Base-by-base conservation (phyloP, 2,329 filamentous ascomycete species). In the Graphilbum ipis-grandicollis region DNA sequence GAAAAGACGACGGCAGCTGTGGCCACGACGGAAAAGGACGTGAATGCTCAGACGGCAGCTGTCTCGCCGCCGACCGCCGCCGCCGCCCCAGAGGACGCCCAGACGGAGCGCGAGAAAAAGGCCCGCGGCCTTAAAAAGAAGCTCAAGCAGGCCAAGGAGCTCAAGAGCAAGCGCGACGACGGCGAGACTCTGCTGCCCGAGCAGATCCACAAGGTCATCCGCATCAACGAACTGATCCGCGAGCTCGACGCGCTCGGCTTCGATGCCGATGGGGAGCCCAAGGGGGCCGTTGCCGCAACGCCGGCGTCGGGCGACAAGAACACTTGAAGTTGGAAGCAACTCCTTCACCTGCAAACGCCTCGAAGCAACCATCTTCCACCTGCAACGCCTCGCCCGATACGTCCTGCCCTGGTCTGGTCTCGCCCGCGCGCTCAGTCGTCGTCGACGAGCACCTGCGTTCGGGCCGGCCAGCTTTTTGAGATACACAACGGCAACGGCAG, bases 131-230 rank as follows among this genome's bases (percentile, higher is more conserved):
- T 96, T 32, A 81, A 79, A 54, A 98, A 98, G 66, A 98, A 96
- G 59, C 63, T 98, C 41, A 81, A 88, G 50, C 90, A 98, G 55
- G 88, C 90, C 4, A 79, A 76, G 47, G 90, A 96, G 2, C 65
- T 98, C 37, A 79, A 84, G 53, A 78, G 76, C 49, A 94, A 93
- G 66, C 93, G 93, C 56, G 82, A 93, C 19, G 76, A 75, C 39
- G 90, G 90, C 17, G 79, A 83, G 52, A 67, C 72, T 5, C 59
- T 98, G 42, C 65, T 96, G 19, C 88, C 86, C 0, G 90, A 98
- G 60, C 90, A 98, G 60, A 79, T 96, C 44, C 85, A 88, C 48
- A 98, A 98, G 62, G 83, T 98, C 38, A 92, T 93, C 55, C 93
- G 90, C 58, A 93, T 98, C 54, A 84, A 83, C 44, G 90, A 98